Evolutionary conservation across 169 alveolate genomes (phyloP), one percentile per base, ranked within the genome.

Genomic region (Cryptosporidium tyzzeri): DNA sequence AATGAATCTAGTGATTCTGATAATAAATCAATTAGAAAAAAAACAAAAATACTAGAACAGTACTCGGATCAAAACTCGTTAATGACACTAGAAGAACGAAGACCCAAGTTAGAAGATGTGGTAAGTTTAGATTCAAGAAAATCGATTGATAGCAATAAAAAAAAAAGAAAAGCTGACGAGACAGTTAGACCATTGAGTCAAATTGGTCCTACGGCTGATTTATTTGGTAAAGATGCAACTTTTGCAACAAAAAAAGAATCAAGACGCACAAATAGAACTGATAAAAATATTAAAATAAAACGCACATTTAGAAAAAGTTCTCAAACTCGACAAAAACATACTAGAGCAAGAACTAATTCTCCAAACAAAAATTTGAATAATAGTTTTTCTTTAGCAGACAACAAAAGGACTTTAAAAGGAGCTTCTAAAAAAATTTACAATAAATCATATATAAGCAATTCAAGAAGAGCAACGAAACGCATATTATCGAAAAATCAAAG

Each of bases 211-310:
- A 65, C 71, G 2, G n/a, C 14, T n/a, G 21, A 31, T 5, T 65
- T 65, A 65, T 65, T 65, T 65, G 71, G 53, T 3, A 51, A 65
- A 37, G 33, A 37, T 14, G n/a, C 71, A n/a, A 23, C 33, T 7
- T 65, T 65, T 65, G 39, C 67, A 55, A 55, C 29, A 23, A 16
- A 16, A 1, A 5, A 6, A 55, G 29, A 10, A 2, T 55, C 67
- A n/a, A 55, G 21, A 26, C 3, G 0, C 21, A 2, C 18, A n/a
- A 8, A 7, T 9, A 26, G 8, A 3, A 3, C 18, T 1, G 67
- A 55, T 55, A 37, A 2, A 9, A 0, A 3, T 55, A 26, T 16
- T 23, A 55, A 16, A 3, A 23, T n/a, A 5, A 3, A 4, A 48
- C 2, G 2, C 18, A 55, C 8, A 8, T 5, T 3, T 21, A 26